These are phyloP conservation scores for Exophiala viscosa DNA, from an alignment of 2,329 filamentous ascomycete species.

Conservation along the genomic window DNA sequence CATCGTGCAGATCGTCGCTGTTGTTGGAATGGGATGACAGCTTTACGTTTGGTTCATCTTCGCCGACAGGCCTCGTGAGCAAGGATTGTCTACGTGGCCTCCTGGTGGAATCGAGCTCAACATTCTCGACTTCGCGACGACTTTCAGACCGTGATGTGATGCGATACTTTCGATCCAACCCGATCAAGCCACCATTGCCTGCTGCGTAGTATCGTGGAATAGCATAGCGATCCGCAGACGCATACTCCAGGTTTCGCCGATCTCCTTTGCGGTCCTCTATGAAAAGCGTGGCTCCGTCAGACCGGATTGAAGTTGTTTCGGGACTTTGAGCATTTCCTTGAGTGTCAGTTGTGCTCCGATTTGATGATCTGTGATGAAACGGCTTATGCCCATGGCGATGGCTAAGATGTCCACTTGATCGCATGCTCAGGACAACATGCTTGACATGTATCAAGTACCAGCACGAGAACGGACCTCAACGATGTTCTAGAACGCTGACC, in stretches of 20 bases:
- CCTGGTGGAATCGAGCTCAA: constrained; percentile 38
- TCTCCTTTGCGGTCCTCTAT: constrained; percentile 69
- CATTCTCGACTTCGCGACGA: constrained; percentile 42
- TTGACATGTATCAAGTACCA: too few relatives aligned
- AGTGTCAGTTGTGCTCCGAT: not conserved
- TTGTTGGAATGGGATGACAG: constrained; percentile 21
- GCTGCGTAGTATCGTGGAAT: constrained; percentile 67
- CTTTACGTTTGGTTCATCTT: constrained; percentile 29
- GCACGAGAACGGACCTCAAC: too few relatives aligned
- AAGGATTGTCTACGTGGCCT: constrained; percentile 37
- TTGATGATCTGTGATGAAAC: not conserved
- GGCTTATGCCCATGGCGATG: not conserved
- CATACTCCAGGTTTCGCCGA: constrained; percentile 68
- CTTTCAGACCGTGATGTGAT: constrained; percentile 64
- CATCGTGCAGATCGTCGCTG: constrained; percentile 19
- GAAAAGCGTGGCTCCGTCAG: constrained; percentile 10
- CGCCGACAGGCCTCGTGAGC: constrained; percentile 30
- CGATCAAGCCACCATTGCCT: constrained; percentile 67
- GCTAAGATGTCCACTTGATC: not conserved
- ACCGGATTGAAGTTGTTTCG: not conserved
- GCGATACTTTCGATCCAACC: constrained; percentile 55
- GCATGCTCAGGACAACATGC: not conserved
- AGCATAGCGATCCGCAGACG: constrained; percentile 66
- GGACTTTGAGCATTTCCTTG: not conserved
- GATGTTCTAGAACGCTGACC: too few relatives aligned